Evolutionary conservation across 2,329 filamentous ascomycete genomes (phyloP).

Genomic region (Colletotrichum agaves): DNA sequence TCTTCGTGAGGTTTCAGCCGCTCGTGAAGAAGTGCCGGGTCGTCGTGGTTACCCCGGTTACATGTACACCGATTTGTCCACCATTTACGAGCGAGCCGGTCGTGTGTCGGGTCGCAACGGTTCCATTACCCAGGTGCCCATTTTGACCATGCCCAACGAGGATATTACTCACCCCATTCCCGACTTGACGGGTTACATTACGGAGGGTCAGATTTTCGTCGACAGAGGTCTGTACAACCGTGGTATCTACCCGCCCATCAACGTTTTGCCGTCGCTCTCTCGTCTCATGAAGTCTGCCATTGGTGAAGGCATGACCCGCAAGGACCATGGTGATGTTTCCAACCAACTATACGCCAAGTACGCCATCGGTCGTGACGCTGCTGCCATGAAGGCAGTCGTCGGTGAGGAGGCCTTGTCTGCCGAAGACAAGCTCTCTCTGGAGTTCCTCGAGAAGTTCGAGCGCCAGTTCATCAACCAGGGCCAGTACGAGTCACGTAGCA

Average conservation of each 20-base stretch:
- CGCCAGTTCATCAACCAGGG: conserved; percentile 93
- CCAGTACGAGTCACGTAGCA: conserved; percentile 89
- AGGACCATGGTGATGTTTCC: conserved; percentile 97
- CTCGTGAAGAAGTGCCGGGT: conserved; percentile 97
- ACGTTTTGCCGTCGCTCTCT: conserved; percentile 95
- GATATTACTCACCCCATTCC: conserved; percentile 99
- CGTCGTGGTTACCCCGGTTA: conserved; percentile 99
- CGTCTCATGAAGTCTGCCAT: conserved; percentile 99
- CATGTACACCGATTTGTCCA: conserved; percentile 99
- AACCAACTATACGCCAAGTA: conserved; percentile 99
- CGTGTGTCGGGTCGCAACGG: conserved; percentile 97
- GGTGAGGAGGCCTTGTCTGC: conserved; percentile 95
- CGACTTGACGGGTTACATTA: conserved; percentile 98
- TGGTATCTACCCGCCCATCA: conserved; percentile 98
- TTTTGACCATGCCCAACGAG: conserved; percentile 99
- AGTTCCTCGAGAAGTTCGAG: conserved; percentile 99
- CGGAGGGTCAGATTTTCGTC: conserved; percentile 97
- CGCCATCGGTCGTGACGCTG: conserved; percentile 97
- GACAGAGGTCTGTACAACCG: conserved; percentile 95
- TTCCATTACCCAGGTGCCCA: conserved; percentile 98
- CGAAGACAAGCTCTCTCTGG: conserved; percentile 96
- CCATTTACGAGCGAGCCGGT: conserved; percentile 98
- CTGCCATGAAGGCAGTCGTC: conserved; percentile 99
- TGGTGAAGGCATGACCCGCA: conserved; percentile 94
- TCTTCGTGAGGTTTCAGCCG: conserved; percentile 97